Evolutionary conservation across 495 filamentous ascomycete genomes (phyloP).

Genomic region (Podospora sp.): DNA sequence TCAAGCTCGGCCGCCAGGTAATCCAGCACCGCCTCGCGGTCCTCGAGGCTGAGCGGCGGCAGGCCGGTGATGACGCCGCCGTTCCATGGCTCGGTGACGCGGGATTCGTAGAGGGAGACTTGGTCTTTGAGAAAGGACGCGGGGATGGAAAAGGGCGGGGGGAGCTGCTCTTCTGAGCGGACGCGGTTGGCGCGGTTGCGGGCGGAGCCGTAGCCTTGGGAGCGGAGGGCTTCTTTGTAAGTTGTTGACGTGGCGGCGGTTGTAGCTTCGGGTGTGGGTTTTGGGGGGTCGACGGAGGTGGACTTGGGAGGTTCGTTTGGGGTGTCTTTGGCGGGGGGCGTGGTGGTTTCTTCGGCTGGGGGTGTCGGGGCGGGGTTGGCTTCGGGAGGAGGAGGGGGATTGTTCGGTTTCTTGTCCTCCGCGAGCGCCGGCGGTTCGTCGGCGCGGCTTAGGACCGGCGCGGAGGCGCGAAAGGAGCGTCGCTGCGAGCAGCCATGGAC

Average conservation of each 20-base stretch:
- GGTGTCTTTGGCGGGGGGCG: neutral
- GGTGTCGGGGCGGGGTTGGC: neutral
- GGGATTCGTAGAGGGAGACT: slow-evolving; percentile 34
- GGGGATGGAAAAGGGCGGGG: slow-evolving; percentile 47
- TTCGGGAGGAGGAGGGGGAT: neutral
- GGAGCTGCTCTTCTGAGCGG: slow-evolving; percentile 45
- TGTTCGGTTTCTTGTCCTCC: slow-evolving; percentile 7
- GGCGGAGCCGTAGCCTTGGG: slow-evolving; percentile 38
- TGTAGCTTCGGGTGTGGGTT: no score
- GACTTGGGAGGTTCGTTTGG: no score
- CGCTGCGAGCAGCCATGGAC: neutral
- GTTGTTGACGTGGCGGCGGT: neutral
- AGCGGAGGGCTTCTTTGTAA: slow-evolving; percentile 24
- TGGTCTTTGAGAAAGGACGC: slow-evolving; percentile 44
- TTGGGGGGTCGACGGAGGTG: no score
- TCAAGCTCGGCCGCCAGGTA: slow-evolving; percentile 20
- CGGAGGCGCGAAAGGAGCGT: slow-evolving; percentile 29
- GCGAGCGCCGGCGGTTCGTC: slow-evolving; percentile 19
- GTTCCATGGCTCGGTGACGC: slow-evolving; percentile 19
- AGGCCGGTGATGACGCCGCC: slow-evolving; percentile 12
- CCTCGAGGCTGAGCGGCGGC: slow-evolving; percentile 19
- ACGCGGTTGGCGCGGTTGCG: slow-evolving; percentile 41
- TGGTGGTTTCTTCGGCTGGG: neutral
- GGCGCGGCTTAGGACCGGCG: slow-evolving; percentile 19
- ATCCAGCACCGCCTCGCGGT: slow-evolving; percentile 19